These are phyloP conservation scores for Quercus mongolica DNA, from an alignment of 306 rosid genomes.

Conservation along the genomic window DNA sequence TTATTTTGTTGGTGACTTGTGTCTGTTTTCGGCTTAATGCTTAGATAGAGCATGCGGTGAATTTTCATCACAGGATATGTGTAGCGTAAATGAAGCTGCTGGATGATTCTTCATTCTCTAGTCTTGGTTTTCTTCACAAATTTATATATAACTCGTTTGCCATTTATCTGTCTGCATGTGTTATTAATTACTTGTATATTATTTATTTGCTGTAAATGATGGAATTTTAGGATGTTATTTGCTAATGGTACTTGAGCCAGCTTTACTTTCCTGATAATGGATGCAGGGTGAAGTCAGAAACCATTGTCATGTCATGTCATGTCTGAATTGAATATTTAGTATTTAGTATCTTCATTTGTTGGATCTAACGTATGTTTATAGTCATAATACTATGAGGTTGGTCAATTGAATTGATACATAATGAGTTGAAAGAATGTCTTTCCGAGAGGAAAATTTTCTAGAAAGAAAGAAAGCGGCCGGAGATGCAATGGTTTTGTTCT, in stretches of 20 bases:
- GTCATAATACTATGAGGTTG: too few relatives aligned
- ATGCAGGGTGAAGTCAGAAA: too few relatives aligned
- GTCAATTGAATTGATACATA: too few relatives aligned
- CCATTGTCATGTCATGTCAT: too few relatives aligned
- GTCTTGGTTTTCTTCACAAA: background rate
- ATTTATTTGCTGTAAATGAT: background rate
- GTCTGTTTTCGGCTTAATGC: background rate
- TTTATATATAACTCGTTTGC: background rate
- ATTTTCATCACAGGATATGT: too few relatives aligned
- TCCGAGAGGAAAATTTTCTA: too few relatives aligned
- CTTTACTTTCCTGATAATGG: background rate
- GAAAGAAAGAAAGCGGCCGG: too few relatives aligned
- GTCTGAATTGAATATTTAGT: too few relatives aligned
- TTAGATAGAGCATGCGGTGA: background rate
- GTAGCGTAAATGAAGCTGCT: background rate
- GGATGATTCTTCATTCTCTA: background rate
- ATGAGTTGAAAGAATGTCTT: too few relatives aligned
- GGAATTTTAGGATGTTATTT: background rate
- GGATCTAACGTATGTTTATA: too few relatives aligned
- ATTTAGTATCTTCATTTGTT: too few relatives aligned
- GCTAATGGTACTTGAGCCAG: background rate
- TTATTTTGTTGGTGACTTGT: constrained; percentile 15
- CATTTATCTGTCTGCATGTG: background rate
- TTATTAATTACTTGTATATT: background rate
- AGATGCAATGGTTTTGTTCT: too few relatives aligned